Conservation (phyloP, 2,329 filamentous ascomycete species). For the Basipetospora chlamydospora region DNA sequence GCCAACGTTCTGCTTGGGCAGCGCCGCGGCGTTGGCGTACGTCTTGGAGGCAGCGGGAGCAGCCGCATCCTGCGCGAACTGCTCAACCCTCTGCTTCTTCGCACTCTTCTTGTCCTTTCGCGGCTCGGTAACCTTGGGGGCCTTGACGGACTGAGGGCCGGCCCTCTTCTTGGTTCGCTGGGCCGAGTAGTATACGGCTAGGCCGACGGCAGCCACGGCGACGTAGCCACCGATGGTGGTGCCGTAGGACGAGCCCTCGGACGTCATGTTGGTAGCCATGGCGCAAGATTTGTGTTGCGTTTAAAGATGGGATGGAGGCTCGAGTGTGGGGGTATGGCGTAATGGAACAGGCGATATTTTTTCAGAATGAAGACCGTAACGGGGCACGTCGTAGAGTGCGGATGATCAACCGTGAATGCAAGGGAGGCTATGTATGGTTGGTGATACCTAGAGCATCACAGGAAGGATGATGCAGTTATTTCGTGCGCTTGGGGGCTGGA, state of each 20-base stretch:
- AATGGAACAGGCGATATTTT: too few relatives aligned
- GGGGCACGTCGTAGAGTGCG: too few relatives aligned
- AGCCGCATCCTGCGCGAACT: constrained; percentile 2
- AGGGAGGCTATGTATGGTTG: too few relatives aligned
- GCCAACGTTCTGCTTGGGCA: constrained; percentile 12
- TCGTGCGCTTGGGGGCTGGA: too few relatives aligned
- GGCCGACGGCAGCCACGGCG: constrained; percentile 21
- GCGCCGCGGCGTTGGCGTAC: constrained; percentile 1
- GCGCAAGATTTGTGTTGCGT: too few relatives aligned
- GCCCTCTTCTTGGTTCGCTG: constrained; percentile 16
- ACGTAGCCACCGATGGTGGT: constrained; percentile 22
- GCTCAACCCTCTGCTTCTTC: constrained; percentile 30
- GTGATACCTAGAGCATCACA: too few relatives aligned
- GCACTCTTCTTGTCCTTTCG: constrained; percentile 25
- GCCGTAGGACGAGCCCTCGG: too few relatives aligned
- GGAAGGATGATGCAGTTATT: too few relatives aligned
- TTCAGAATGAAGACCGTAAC: too few relatives aligned
- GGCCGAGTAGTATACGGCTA: constrained; percentile 20
- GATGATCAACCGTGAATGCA: too few relatives aligned
- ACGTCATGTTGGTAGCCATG: background rate
- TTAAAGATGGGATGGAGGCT: too few relatives aligned
- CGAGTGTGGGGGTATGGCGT: too few relatives aligned
- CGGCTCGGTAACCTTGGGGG: constrained; percentile 17
- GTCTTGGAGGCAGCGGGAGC: constrained; percentile 1
- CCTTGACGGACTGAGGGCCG: constrained; percentile 14